phyloP scores from a whole-genome alignment of 805 yeast genomes.

The Candida patagonica region DNA sequence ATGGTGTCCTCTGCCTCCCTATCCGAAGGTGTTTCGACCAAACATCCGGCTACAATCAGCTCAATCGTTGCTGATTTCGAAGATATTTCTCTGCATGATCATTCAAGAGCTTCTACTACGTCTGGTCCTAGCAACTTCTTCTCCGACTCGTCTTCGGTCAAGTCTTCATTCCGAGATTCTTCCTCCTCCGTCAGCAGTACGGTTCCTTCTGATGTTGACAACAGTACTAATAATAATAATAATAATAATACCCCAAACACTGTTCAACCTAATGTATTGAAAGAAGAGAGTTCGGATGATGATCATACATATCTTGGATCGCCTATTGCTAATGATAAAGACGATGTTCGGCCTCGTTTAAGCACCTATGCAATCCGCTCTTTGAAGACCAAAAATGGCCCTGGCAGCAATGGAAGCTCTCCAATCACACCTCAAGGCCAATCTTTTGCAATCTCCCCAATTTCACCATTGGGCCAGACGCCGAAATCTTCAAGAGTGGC shows the following conservation, averaged over 20 bases:
- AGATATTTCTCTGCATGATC: conserved; percentile 14
- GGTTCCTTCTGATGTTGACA: conserved; percentile 1
- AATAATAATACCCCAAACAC: no score
- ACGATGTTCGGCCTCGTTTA: conserved; percentile 6
- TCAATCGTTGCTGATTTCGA: conserved; percentile 11
- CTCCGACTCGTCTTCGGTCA: conserved; percentile 12
- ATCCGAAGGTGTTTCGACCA: no score
- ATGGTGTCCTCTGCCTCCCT: no score
- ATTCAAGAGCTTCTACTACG: conserved; percentile 6
- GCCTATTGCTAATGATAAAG: neutral
- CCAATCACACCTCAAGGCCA: neutral
- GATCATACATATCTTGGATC: neutral
- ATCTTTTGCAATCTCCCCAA: neutral
- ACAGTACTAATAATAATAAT: neutral
- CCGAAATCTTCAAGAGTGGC: neutral
- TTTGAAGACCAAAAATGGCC: conserved; percentile 7
- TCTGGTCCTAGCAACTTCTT: conserved; percentile 10
- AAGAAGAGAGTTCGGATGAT: neutral
- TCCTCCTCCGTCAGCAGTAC: conserved; percentile 10
- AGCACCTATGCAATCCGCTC: conserved; percentile 13
- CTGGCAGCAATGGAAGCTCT: neutral
- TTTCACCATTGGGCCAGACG: neutral
- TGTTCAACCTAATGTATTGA: no score
- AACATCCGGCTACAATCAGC: neutral
- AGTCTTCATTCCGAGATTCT: conserved; percentile 10